Percentiles rank a stretch among this genome's conserved stretches.
These are phyloP conservation scores for Trichophyton rubrum DNA, from an alignment of 2,329 filamentous ascomycete genomes.

Conservation along the genomic window DNA sequence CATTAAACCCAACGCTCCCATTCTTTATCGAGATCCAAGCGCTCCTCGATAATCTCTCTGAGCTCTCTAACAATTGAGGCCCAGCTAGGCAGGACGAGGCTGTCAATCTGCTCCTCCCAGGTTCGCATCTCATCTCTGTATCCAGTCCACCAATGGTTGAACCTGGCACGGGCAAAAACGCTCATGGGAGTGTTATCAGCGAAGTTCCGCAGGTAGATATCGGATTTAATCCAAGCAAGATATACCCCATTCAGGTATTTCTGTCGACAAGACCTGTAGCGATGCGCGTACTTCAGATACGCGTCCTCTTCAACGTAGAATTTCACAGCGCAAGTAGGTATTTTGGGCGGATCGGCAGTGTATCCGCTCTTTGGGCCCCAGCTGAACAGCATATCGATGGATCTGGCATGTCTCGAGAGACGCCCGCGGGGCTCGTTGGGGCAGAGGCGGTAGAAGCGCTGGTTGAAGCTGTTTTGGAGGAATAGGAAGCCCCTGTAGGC, in stretches of 20 bases:
- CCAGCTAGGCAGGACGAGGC: constrained; percentile 19
- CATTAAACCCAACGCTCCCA: background rate
- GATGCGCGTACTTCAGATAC: constrained; percentile 13
- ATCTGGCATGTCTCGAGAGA: constrained; percentile 13
- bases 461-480: constrained; percentile 12
- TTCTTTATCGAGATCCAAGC: constrained; percentile 18
- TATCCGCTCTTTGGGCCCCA: constrained; percentile 14
- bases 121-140: constrained; percentile 19
- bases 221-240: constrained; percentile 12
- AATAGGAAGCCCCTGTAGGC: constrained; percentile 12
- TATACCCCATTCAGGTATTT: constrained; percentile 12
- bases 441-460: constrained; percentile 20
- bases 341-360: constrained; percentile 14
- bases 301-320: constrained; percentile 16
- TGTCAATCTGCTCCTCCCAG: constrained; percentile 18
- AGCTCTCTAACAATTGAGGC: constrained; percentile 19
- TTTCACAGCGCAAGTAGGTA: constrained; percentile 16
- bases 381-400: constrained; percentile 18
- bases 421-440: constrained; percentile 4
- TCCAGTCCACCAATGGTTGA: constrained; percentile 17
- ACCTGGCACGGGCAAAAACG: constrained; percentile 13
- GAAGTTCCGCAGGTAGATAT: constrained; percentile 9
- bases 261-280: constrained; percentile 8
- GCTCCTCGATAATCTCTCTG: constrained; percentile 16
- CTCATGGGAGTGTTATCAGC: constrained; percentile 10